Base-by-base conservation (phyloP, 1,139 yeast genomes). In the Nakaseomyces kungkrabaensis region DNA sequence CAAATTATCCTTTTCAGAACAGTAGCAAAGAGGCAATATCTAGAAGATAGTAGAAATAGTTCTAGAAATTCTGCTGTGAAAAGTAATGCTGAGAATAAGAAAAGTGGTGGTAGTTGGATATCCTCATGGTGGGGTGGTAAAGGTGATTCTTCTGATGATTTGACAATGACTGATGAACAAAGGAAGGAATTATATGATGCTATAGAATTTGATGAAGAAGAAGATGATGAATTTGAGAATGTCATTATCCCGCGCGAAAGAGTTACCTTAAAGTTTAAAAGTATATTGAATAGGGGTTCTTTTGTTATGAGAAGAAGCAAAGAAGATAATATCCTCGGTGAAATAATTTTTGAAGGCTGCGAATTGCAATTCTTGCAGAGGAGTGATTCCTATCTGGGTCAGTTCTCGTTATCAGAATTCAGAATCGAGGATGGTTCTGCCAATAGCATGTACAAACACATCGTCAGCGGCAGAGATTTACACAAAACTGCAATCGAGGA, bases 201-300 rank as follows among this genome's bases (percentile, higher is more conserved):
- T 0, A 92, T 94, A 56, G 99, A 90, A 54, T 90, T 85, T 69
- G 87, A 89, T 59, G 96, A 89, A 54, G 96, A 89, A 54, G 72
- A 78, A 31, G 74, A 77, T 49, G 75, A 77, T 0, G 60, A 78
- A 0, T 56, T 73, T 0, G 78, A 78, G 13, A 69, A 82, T 0
- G 71, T 83, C 10, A 85, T 84, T 55, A 62, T 85, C 1, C 96
- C 97, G 0, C 76, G 80, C 48, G 94, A 89, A 53, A 74, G 89
- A 40, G 79, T 85, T 3, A 79, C 77, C 26, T 59, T 85, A 53
- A 85, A 85, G 54, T 65, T 90, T 3, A 75, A 78, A 32, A 82
- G 95, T 25, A 72, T 82, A 8, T 76, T 92, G 56, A 75, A 81
- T 45, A 79, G 78, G 50, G 98, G 97, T 27, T 89, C 95, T 1